Base-by-base conservation (phyloP, 2,329 filamentous ascomycete species). In the Fusarium ambrosium region DNA sequence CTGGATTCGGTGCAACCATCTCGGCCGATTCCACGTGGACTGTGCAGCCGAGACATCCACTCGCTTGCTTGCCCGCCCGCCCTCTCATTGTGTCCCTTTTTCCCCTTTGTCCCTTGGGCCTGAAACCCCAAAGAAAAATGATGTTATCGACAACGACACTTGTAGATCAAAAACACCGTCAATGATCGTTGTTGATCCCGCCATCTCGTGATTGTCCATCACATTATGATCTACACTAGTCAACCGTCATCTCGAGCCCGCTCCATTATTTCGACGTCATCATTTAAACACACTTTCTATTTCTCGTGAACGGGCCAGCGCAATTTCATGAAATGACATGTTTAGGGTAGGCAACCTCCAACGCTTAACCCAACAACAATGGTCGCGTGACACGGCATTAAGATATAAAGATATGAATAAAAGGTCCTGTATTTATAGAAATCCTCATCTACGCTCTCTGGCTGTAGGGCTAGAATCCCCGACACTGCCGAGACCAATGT, bases 1-100 rank as follows among this genome's bases (percentile, higher is more conserved):
- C 48, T 62, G 60, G 64, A 20, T 56, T 64, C 39, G 34, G 60
- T 66, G 61, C 63, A 62, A 68, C 63, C 67, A 71, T 77, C 63
- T 70, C 61, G 41, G 39, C 65, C 63, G 20, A 65, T 65, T 75
- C 72, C 74, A 77, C 74, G 74, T 77, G 74, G 74, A 34, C 58
- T 48, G 32, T 62, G 43, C 37, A 64, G 53, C 66, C 66, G 71
- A 73, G 55, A 71, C 69, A 73, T 71, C 63, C 60, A 58, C 55
- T 20, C 27, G 18, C 27, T 32, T 13, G 37, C 37, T 39, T 24
- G 18, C 27, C 10, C 11, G 24, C 24, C 24, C 27, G 10, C 48
- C 27, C 24, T 43, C 11, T 6, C 27, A 29, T 36, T 61, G 13
- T 27, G n/a, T 63, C 37, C 32, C 55, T 60, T 65, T 36, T 64